Evolutionary conservation across 805 yeast genomes (phyloP), one percentile per base, ranked within the genome.

Genomic region (Komagataella ulmi): DNA sequence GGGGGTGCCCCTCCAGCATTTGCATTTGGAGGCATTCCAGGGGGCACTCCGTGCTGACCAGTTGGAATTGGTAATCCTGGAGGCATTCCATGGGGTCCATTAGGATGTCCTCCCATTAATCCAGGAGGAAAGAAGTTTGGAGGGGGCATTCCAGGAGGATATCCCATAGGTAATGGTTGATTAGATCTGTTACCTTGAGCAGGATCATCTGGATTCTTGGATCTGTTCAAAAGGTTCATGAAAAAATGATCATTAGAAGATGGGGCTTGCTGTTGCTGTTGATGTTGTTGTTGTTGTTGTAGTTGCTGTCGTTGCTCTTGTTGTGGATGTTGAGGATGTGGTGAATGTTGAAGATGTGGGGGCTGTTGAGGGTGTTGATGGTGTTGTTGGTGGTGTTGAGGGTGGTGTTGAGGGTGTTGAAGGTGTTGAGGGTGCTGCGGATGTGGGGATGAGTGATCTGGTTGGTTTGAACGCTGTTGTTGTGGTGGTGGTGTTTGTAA

Each of bases 141-240:
- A 19, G 52, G 19, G 17, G 50, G 21, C 18, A 17, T 24, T 19
- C n/a, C 17, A 30, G 50, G 17, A 17, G 18, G 17, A 17, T n/a
- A 30, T 7, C 44, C 49, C 24, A 45, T 47, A 19, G 18, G 50
- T 30, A n/a, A 18, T 30, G 24, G 50, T 48, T 48, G 50, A 7
- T 18, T 17, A 12, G 50, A 45, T 48, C 21, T 17, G 17, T 21
- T 18, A 48, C 19, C 18, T 30, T 23, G 50, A 48, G 48, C 45
- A 6, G 43, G 50, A 12, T 17, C 24, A n/a, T 17, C 40, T 30
- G 40, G 30, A 10, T 17, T 46, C 12, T 10, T 50, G 7, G 53
- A 47, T 50, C 53, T 53, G 5, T 44, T 53, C 48, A 53, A 51
- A 24, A 54, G 50, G 6, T 52, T 50, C 56, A 52, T 53, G 49